phyloP scores from a whole-genome alignment of 2,329 filamentous ascomycete genomes.

The Cladosporium austrohemisphaericum region DNA sequence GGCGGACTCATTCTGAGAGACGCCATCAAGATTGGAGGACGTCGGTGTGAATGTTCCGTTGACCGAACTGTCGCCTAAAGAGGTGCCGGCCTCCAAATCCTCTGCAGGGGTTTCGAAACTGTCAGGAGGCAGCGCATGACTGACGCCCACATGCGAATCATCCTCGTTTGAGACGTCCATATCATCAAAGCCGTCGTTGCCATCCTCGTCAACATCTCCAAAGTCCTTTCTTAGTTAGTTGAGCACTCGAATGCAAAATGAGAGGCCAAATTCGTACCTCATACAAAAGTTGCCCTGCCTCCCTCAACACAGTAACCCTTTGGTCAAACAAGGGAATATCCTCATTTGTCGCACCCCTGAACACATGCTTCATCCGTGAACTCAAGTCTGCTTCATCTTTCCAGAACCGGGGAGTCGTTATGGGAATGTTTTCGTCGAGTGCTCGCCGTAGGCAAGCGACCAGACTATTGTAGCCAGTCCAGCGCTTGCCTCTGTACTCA shows the following conservation, averaged over 20 bases:
- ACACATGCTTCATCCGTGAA: constrained; percentile 74
- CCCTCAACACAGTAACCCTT: constrained; percentile 17
- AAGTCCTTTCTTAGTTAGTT: constrained; percentile 2
- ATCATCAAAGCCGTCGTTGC: background rate
- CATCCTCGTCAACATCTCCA: background rate
- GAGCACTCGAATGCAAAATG: too few species aligned
- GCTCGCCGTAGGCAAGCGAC: constrained; percentile 84
- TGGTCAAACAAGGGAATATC: constrained; percentile 66
- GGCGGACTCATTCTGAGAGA: background rate
- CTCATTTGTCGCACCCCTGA: constrained; percentile 81
- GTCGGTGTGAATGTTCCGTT: background rate
- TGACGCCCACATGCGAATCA: background rate
- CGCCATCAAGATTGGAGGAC: background rate
- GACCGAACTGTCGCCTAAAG: background rate
- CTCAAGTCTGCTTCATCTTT: too few species aligned
- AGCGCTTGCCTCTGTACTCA: constrained; percentile 72
- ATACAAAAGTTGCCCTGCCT: constrained; percentile 71
- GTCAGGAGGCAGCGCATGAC: background rate
- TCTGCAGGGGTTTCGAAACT: background rate
- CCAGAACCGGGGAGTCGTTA: constrained; percentile 88
- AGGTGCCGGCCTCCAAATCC: background rate
- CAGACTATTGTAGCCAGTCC: constrained; percentile 95
- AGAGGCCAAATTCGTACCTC: constrained; percentile 26
- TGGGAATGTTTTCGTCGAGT: constrained; percentile 84
- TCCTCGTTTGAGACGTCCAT: background rate